Base-by-base conservation (phyloP, 345 rosid species). In the Sapria himalayana region DNA sequence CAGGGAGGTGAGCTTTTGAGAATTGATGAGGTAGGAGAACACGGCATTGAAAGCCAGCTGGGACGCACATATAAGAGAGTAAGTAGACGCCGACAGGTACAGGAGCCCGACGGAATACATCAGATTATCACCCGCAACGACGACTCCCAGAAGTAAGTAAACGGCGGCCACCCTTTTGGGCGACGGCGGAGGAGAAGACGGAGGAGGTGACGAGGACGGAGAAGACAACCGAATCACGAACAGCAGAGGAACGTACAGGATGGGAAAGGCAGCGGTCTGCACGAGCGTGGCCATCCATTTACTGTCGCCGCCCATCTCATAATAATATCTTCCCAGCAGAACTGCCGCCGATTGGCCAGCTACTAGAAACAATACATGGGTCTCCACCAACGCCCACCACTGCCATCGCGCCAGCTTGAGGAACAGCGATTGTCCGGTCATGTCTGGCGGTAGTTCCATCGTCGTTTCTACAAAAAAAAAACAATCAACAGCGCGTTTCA, bases 31-130 rank as follows among this genome's bases (percentile, higher is more conserved):
- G 61, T 51, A 71, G 3, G 94, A 78, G 64, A 81, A 78, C 23
- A 81, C 49, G 2, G 78, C 77, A 60, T 78, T 86, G 39, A 76
- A 81, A 23, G 72, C 76, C 39, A 86, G 57, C 32, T 86, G 97
- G 37, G 77, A 60, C 4, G 80, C 81, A 42, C 85, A 81, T 13
- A 72, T 61, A 24, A 86, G 75, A 8, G 94, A 78, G 46, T 75
- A 86, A 9, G 94, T 72, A 22, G 94, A 81, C 43, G 76, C 79
- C 0, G 91, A 64, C 32, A 86, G 92, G 55, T 73, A 71, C 46
- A 62, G 47, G 33, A 86, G 80, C 21, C 97, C 97, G 24, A 54
- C 14, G 15, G 93, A 73, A 52, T 75, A 78, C 31, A 81, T 27
- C 65, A 69, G 40, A 56, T 75, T 71, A 56, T 81, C 81, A 9